Evolutionary conservation across 2,329 filamentous ascomycete species (phyloP), one percentile per base, ranked within the genome.

Genomic region (Blastomyces parvus): DNA sequence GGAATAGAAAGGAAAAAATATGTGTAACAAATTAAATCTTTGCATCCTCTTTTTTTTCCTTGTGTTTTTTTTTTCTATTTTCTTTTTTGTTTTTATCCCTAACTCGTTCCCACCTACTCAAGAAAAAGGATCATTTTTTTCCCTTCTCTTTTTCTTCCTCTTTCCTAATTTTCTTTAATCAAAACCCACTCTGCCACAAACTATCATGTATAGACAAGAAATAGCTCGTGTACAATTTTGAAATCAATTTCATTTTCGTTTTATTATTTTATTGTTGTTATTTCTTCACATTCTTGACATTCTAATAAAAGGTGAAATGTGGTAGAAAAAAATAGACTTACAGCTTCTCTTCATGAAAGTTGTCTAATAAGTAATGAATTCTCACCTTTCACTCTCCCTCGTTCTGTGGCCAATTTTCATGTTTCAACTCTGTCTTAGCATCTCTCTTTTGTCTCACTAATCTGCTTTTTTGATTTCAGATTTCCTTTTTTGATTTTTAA

Each of bases 201-300:
- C 27, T 53, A 42, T 38, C 59, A 64, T 65, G 62, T 65, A 65
- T 65, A 65, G 64, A 65, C 57, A 44, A 59, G 57, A 64, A 48
- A 59, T 59, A 66, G 63, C 64, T 66, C 63, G 63, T 68, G 66
- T 68, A 68, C 64, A 66, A 68, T 68, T 64, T 63, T 66, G 59
- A 66, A 58, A 61, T 44, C 61, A 64, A 62, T 56, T 61, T 62
- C 42, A 42, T 44, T 64, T 64, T 59, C 11, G 17, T 66, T 63
- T 62, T 66, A 38, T 46, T 4, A 63, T 33, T 62, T 56, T 11
- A 11, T 22, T 48, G 3, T 22, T 8, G 11, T 50, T 58, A 53
- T 64, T 50, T 48, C 57, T 53, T 38, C 22, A 60, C 48, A 40
- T 48, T 48, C 56, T 64, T 65, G 59, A 40, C 46, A 64, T 36